Evolutionary conservation across 352 stramenopile genomes (phyloP).

Genomic region (Globisporangium ultimum): DNA sequence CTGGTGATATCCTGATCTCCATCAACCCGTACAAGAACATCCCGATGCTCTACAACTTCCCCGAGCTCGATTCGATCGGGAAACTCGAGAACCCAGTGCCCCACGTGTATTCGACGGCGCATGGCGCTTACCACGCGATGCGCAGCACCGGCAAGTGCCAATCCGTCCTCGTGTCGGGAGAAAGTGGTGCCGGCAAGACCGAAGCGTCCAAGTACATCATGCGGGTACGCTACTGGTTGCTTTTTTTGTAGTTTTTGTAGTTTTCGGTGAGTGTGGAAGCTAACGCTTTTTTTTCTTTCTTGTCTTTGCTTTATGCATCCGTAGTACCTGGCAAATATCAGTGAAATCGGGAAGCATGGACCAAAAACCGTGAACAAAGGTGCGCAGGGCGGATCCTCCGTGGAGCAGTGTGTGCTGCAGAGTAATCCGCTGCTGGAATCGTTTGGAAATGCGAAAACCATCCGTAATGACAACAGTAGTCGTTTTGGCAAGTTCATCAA

Average conservation of each 20-base stretch:
- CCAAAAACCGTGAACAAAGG: constrained; percentile 65
- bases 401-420: constrained; percentile 90
- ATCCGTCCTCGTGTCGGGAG: constrained; percentile 84
- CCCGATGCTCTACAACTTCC: constrained; percentile 89
- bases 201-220: constrained; percentile 92
- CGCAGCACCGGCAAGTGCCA: constrained; percentile 80
- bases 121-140: constrained; percentile 80
- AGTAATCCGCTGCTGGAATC: constrained; percentile 92
- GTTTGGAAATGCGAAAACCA: constrained; percentile 93
- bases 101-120: constrained; percentile 83
- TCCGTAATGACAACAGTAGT: constrained; percentile 96
- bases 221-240: constrained; percentile 42
- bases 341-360: constrained; percentile 79
- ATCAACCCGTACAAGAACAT: constrained; percentile 97
- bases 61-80: constrained; percentile 82
- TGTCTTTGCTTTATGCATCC: not conserved
- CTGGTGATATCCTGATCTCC: constrained; percentile 94
- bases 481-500: constrained; percentile 97
- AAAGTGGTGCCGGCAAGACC: constrained; percentile 86
- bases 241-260: not conserved
- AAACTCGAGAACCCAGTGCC: constrained; percentile 85
- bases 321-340: constrained; percentile 88
- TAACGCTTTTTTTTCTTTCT: not conserved
- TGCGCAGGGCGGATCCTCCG: constrained; percentile 61
- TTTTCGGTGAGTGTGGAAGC: not conserved